Evolutionary conservation across 164 flowering plant species (phyloP).

Genomic region (Echeveria elegans): DNA sequence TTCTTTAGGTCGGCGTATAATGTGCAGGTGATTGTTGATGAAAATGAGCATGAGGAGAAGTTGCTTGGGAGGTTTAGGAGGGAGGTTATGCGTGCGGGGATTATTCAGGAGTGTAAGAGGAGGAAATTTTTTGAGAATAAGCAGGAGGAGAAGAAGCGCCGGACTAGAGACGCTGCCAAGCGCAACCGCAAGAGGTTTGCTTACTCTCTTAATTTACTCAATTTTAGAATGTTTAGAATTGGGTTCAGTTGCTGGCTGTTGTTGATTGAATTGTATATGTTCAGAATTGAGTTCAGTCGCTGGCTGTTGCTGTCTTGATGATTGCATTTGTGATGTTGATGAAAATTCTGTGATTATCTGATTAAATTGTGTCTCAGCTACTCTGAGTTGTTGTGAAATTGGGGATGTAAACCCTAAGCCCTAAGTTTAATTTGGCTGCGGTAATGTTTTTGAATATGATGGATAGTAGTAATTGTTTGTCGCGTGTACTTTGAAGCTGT

Average conservation of each 20-base stretch:
- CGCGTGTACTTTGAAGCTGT: not conserved
- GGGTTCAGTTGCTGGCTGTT: not conserved
- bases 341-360: too few species aligned
- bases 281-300: too few species aligned
- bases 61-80: constrained; percentile 50
- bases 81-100: constrained; percentile 62
- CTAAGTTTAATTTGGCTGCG: not conserved
- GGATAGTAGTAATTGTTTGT: not conserved
- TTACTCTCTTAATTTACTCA: constrained; percentile 8
- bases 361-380: too few species aligned
- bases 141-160: constrained; percentile 62
- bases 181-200: constrained; percentile 47
- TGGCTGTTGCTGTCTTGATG: too few species aligned
- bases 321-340: too few species aligned
- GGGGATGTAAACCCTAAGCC: too few species aligned
- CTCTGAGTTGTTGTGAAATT: too few species aligned
- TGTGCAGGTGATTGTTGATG: constrained; percentile 52
- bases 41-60: constrained; percentile 62
- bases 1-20: constrained; percentile 51
- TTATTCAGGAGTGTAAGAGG: constrained; percentile 55
- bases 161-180: constrained; percentile 54
- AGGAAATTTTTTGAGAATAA: constrained; percentile 48
- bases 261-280: not conserved
- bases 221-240: constrained; percentile 2
- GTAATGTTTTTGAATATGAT: not conserved